Percentiles rank a stretch among this genome's conserved stretches.
Conservation (phyloP, 2,329 filamentous ascomycete species). For the Cordyceps javanica region DNA sequence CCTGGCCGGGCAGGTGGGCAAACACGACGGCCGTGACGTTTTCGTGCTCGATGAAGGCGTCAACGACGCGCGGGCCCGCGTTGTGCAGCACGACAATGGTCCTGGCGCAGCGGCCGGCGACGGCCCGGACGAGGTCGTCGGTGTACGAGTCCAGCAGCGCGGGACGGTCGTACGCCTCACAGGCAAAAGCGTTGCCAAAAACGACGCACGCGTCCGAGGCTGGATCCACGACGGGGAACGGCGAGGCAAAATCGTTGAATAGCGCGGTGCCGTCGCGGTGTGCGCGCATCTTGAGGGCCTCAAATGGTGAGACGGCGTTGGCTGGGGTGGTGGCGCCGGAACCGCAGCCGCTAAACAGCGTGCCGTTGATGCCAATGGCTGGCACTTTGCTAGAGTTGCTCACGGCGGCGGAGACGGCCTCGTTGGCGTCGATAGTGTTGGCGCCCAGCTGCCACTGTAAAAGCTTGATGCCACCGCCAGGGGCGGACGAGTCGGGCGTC, state of each 20-base stretch:
- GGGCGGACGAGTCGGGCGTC: conserved; percentile 37
- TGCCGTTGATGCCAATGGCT: conserved; percentile 40
- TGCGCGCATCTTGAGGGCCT: conserved; percentile 46
- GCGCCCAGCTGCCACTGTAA: conserved; percentile 31
- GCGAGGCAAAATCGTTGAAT: conserved; percentile 51
- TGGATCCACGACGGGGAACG: conserved; percentile 41
- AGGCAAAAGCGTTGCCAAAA: conserved; percentile 61
- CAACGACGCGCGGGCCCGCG: conserved; percentile 54
- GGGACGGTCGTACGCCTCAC: conserved; percentile 63
- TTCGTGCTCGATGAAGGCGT: conserved; percentile 54
- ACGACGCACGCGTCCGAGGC: conserved; percentile 60
- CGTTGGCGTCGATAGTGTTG: conserved; percentile 29
- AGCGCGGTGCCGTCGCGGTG: conserved; percentile 50
- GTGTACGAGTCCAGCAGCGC: conserved; percentile 60
- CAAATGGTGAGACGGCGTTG: conserved; percentile 45
- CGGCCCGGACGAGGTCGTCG: conserved; percentile 49
- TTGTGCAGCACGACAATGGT: conserved; percentile 60
- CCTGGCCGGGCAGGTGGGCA: conserved; percentile 59
- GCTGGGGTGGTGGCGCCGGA: conserved; percentile 42
- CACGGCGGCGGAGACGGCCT: conserved; percentile 25
- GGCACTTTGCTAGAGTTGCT: conserved; percentile 18
- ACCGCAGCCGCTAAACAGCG: conserved; percentile 37
- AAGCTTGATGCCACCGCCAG: conserved; percentile 29
- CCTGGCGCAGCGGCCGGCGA: conserved; percentile 53
- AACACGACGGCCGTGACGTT: conserved; percentile 61